Evolutionary conservation across 1,284 basidiomycete species (phyloP).

Genomic region (Papiliotrema nemorosa): DNA sequence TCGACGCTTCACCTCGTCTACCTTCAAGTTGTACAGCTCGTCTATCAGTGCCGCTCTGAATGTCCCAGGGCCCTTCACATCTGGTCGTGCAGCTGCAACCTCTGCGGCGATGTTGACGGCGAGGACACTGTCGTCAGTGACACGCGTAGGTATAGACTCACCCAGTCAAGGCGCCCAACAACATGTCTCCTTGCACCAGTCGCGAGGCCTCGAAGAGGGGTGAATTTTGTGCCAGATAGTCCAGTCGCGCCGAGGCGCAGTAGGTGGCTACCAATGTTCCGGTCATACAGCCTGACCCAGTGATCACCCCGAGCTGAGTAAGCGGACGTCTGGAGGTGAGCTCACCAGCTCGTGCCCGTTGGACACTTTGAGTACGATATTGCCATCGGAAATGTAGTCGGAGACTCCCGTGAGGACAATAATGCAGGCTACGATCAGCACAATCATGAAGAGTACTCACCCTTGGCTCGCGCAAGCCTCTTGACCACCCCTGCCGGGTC

Average conservation of each 20-base stretch:
- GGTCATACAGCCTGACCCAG: slow-evolving; percentile 85
- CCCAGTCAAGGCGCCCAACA: slow-evolving; percentile 72
- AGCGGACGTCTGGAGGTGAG: not conserved
- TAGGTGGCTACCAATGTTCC: slow-evolving; percentile 57
- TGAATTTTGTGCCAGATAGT: slow-evolving; percentile 12
- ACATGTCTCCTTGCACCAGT: slow-evolving; percentile 66
- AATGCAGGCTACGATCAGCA: slow-evolving; percentile 60
- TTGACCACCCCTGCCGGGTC: slow-evolving; percentile 70
- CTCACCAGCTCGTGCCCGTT: slow-evolving; percentile 68
- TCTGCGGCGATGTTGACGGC: slow-evolving; percentile 82
- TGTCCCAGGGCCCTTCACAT: slow-evolving; percentile 78
- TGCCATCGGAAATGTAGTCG: slow-evolving; percentile 86
- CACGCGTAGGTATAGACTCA: slow-evolving; percentile 43
- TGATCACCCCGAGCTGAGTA: slow-evolving; percentile 66
- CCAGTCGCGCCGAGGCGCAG: slow-evolving; percentile 64
- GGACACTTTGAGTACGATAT: slow-evolving; percentile 60
- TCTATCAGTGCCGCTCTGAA: slow-evolving; percentile 86
- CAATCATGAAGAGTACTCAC: slow-evolving; percentile 51
- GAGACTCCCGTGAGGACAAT: slow-evolving; percentile 75
- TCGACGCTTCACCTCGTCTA: slow-evolving; percentile 54
- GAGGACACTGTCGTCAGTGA: slow-evolving; percentile 58
- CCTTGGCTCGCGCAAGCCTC: slow-evolving; percentile 68
- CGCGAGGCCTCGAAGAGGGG: slow-evolving; percentile 33
- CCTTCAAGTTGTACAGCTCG: slow-evolving; percentile 63
- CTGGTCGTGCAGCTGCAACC: slow-evolving; percentile 62